phyloP scores from a whole-genome alignment of 768 basidiomycete genomes.

The Coprinopsis sp. region DNA sequence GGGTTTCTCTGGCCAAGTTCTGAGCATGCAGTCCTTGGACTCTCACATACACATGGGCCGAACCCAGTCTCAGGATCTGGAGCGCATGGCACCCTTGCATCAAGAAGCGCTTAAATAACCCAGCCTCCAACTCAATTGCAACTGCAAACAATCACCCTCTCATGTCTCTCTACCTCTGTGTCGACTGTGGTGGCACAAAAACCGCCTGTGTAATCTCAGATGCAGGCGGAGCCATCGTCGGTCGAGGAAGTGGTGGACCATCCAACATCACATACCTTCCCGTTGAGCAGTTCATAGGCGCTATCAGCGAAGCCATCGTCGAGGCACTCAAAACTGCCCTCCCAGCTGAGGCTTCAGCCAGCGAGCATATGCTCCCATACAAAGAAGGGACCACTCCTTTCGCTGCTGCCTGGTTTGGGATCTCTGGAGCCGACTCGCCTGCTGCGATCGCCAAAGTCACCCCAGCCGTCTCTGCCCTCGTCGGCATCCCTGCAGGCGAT shows the following conservation, averaged over 20 bases:
- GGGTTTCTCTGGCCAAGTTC: not conserved
- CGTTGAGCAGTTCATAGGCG: constrained; percentile 50
- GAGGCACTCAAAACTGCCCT: constrained; percentile 48
- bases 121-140: not conserved
- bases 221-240: constrained; percentile 52
- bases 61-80: not conserved
- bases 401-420: constrained; percentile 75
- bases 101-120: not conserved
- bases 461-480: constrained; percentile 47
- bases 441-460: constrained; percentile 55
- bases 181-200: constrained; percentile 89
- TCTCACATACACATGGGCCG: not conserved
- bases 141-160: not conserved
- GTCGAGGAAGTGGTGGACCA: constrained; percentile 66
- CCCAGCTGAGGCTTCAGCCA: constrained; percentile 29
- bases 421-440: constrained; percentile 77
- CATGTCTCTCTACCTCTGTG: constrained; percentile 71
- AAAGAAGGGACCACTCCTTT: constrained; percentile 33
- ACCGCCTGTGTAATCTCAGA: constrained; percentile 72
- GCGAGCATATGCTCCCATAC: constrained; percentile 14
- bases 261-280: constrained; percentile 85
- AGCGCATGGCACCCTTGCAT: not conserved
- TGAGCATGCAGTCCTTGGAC: not conserved
- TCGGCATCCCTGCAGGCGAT: constrained; percentile 53
- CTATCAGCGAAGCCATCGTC: constrained; percentile 48